Conservation (phyloP, 768 basidiomycete genomes). For the Lactarius tabidus region DNA sequence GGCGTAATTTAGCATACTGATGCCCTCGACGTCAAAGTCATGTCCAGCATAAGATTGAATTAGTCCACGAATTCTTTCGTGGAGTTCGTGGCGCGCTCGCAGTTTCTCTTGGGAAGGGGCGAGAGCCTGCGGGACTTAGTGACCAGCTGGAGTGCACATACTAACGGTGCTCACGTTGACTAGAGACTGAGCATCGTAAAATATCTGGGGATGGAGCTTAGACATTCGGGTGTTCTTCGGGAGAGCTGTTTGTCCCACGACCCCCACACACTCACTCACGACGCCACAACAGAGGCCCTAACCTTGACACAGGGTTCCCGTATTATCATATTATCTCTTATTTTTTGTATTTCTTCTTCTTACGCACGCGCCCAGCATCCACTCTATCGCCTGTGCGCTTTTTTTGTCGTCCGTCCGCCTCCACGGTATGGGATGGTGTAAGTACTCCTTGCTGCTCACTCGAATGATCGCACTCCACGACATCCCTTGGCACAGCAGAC, state of each 20-base stretch:
- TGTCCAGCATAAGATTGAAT: conserved; percentile 6
- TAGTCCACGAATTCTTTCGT: conserved; percentile 8
- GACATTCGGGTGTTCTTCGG: conserved; percentile 7
- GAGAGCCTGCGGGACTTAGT: background rate
- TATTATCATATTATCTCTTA: background rate
- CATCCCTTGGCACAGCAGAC: background rate
- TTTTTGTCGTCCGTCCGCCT: conserved; percentile 10
- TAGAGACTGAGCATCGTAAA: conserved; percentile 14
- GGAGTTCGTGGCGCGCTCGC: conserved; percentile 9
- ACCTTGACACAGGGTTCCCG: background rate
- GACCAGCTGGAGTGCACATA: background rate
- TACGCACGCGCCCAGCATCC: conserved; percentile 5
- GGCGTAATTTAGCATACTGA: conserved; percentile 19
- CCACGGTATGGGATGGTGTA: background rate
- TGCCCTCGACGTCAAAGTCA: conserved; percentile 17
- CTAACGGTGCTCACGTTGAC: background rate
- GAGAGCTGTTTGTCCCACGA: no score
- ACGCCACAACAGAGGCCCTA: background rate
- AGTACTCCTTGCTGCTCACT: background rate
- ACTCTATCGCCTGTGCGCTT: background rate
- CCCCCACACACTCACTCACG: no score
- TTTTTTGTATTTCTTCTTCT: conserved; percentile 22
- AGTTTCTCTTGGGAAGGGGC: conserved; percentile 3
- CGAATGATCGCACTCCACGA: background rate
- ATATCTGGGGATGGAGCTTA: conserved; percentile 15